phyloP scores from a whole-genome alignment of 768 basidiomycete genomes.

The Hygrophorus pudorinus region DNA sequence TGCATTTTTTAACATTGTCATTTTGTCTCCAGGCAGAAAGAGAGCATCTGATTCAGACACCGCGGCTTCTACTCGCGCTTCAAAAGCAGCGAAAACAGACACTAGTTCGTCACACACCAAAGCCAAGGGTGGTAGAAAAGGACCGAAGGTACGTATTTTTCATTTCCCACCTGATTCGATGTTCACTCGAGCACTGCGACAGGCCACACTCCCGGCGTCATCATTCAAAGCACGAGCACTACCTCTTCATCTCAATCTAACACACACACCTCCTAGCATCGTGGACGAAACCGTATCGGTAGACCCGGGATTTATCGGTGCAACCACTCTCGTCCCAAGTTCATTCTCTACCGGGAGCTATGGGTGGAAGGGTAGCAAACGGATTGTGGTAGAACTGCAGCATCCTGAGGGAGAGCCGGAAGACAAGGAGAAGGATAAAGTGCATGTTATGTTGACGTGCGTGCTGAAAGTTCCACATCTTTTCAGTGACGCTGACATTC shows the following conservation, averaged over 20 bases:
- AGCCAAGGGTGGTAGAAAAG: constrained; percentile 28
- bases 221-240: constrained; percentile 56
- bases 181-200: background rate
- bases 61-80: constrained; percentile 30
- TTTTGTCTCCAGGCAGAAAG: constrained; percentile 20
- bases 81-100: constrained; percentile 43
- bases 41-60: constrained; percentile 29
- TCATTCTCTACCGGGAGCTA: constrained; percentile 69
- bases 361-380: constrained; percentile 76
- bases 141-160: constrained; percentile 33
- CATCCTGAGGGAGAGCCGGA: constrained; percentile 29
- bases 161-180: constrained; percentile 4
- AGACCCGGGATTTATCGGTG: constrained; percentile 56
- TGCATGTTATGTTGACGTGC: constrained; percentile 67
- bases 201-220: constrained; percentile 38
- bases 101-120: constrained; percentile 16
- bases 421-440: constrained; percentile 43
- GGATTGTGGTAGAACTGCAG: constrained; percentile 54
- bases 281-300: constrained; percentile 24
- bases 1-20: background rate
- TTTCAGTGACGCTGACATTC: background rate
- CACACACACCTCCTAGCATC: constrained; percentile 48
- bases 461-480: constrained; percentile 18
- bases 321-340: constrained; percentile 43
- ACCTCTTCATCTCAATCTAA: constrained; percentile 59